Percentiles rank a stretch among this genome's conserved stretches.
phyloP scores from a whole-genome alignment of 2,329 filamentous ascomycete genomes.

The Ophioceras dolichostomum region DNA sequence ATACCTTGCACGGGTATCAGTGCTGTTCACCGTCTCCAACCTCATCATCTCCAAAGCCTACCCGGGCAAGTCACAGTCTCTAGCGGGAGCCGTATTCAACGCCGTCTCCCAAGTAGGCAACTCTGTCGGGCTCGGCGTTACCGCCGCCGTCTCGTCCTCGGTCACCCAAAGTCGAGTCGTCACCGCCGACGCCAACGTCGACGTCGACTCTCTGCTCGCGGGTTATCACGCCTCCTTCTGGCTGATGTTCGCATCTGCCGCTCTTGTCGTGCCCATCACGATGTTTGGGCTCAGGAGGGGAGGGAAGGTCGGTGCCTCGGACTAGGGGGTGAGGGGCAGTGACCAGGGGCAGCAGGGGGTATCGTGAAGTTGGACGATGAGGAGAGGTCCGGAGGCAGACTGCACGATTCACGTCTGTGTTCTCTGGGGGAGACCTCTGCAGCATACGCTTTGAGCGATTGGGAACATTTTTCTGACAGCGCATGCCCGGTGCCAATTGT shows the following conservation, averaged over 20 bases:
- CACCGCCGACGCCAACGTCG: background rate
- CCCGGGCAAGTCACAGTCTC: conserved; percentile 40
- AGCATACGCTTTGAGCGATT: too few species aligned
- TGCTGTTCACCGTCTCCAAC: conserved; percentile 43
- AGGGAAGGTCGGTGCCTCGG: conserved; percentile 3
- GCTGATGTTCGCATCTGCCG: conserved; percentile 4
- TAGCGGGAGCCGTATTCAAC: conserved; percentile 51
- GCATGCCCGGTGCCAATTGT: too few species aligned
- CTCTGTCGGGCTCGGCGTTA: conserved; percentile 2
- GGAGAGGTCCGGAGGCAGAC: too few species aligned
- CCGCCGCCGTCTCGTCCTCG: conserved; percentile 1
- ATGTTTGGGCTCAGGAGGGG: background rate
- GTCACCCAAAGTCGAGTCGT: background rate
- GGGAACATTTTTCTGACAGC: too few species aligned
- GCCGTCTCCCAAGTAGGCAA: conserved; percentile 36
- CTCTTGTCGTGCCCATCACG: background rate
- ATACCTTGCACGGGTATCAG: too few species aligned
- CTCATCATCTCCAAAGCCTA: conserved; percentile 43
- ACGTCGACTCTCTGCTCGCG: background rate
- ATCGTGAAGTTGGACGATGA: too few species aligned
- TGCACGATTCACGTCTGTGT: too few species aligned
- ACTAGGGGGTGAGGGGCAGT: too few species aligned
- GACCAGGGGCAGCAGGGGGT: too few species aligned
- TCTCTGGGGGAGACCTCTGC: too few species aligned
- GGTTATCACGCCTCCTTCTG: conserved; percentile 5